Evolutionary conservation across 257 asterid species (phyloP).

Genomic region (Lithospermum erythrorhizon): DNA sequence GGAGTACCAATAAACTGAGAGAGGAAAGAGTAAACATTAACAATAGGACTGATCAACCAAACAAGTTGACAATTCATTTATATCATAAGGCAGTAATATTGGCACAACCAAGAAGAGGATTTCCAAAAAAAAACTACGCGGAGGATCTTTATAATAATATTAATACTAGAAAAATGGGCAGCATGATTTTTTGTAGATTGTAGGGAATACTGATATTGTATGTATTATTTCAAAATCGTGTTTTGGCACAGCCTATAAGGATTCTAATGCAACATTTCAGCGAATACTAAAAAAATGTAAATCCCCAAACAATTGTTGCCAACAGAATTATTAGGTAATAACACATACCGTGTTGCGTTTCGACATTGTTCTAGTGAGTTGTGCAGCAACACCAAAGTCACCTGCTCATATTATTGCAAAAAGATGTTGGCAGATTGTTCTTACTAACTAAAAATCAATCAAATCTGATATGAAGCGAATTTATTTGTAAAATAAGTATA

Average conservation of each 20-base stretch:
- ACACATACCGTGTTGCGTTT: conserved; percentile 85
- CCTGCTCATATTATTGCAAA: conserved; percentile 35
- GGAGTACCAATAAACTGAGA: conserved; percentile 94
- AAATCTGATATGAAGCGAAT: not conserved
- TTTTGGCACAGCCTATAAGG: too few species aligned
- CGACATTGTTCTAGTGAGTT: conserved; percentile 97
- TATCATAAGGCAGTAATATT: not conserved
- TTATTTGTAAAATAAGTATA: not conserved
- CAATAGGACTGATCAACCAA: not conserved
- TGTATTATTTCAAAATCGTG: too few species aligned
- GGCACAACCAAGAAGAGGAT: too few species aligned
- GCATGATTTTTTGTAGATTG: too few species aligned
- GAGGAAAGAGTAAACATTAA: not conserved
- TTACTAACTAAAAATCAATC: too few species aligned
- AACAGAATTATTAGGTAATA: not conserved
- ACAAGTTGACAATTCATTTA: not conserved
- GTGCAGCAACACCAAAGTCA: conserved; percentile 99
- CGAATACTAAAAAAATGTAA: too few species aligned
- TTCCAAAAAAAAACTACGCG: too few species aligned
- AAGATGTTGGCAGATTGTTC: not conserved
- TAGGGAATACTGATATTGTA: too few species aligned
- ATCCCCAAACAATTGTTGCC: not conserved
- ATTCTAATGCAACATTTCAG: too few species aligned
- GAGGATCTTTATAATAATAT: too few species aligned
- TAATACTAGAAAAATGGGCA: too few species aligned